A percentile compares a stretch with the other conserved stretches of the same genome.
Conservation (phyloP, 129 eudicot genomes). For the Lonicera japonica region DNA sequence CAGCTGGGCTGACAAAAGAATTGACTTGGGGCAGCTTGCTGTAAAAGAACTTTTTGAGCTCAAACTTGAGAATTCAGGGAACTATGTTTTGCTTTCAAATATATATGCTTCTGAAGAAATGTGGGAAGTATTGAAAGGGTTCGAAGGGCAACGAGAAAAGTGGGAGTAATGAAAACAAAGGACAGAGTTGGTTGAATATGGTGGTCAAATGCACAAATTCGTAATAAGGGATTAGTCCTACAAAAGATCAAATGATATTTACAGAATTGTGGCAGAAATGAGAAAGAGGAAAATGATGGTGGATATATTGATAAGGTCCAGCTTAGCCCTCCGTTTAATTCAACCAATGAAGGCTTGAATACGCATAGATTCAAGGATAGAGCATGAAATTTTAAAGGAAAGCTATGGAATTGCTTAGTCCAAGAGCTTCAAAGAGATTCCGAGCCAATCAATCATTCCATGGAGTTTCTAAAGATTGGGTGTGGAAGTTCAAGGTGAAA, state of each 20-base stretch:
- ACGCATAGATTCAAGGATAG: too few relatives aligned
- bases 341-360: too few relatives aligned
- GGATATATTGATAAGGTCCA: too few relatives aligned
- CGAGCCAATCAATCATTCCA: too few relatives aligned
- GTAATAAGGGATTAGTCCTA: slow-evolving; percentile 71
- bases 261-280: slow-evolving; percentile 39
- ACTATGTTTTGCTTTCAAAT: slow-evolving; percentile 73
- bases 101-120: slow-evolving; percentile 62
- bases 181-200: slow-evolving; percentile 73
- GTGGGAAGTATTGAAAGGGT: slow-evolving; percentile 62
- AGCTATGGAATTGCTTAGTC: too few relatives aligned
- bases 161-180: slow-evolving; percentile 51
- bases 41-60: slow-evolving; percentile 63
- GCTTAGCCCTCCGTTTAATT: too few relatives aligned
- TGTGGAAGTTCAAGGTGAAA: too few relatives aligned
- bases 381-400: too few relatives aligned
- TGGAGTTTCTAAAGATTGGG: too few relatives aligned
- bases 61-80: slow-evolving; percentile 74
- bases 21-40: slow-evolving; percentile 71
- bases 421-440: too few relatives aligned
- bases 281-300: slow-evolving; percentile 52
- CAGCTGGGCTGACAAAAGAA: slow-evolving; percentile 59
- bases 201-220: slow-evolving; percentile 56
- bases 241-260: slow-evolving; percentile 43
- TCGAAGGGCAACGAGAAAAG: slow-evolving; percentile 36